Evolutionary conservation across 202 grass and related monocot genomes (phyloP), one percentile per base, ranked within the genome.

Genomic region (Dendrocalamus latiflorus): DNA sequence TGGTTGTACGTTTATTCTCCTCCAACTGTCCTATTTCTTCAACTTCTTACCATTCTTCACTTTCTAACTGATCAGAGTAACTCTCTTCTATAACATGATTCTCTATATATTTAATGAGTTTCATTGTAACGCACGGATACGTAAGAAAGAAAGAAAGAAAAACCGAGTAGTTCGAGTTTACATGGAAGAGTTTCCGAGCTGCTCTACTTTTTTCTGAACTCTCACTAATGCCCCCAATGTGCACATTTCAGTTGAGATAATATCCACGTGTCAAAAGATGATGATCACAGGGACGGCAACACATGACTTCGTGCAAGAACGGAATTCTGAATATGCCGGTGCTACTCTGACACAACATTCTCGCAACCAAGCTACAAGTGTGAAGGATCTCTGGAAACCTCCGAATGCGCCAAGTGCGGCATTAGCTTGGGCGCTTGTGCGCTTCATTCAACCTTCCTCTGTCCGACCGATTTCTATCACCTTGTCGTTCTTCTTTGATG

Each of bases 401-500:
- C 15, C 41, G 61, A 47, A 66, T 41, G 30, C 26, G 49, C 12
- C 6, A 17, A 68, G 30, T 51, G 30, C 33, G 17, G n/a, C n/a
- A n/a, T n/a, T 15, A 49, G 26, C 39, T 53, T 58, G 65, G 11
- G 47, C 21, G 28, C 66, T 78, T 6, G 26, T 2, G 55, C 28
- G 26, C 39, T 50, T 81, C 9, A 20, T 67, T 67, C 58, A 50
- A 54, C 30, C 30, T 68, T 50, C 4, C 13, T 20, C 42, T 53
- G 30, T 21, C 42, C 75, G 33, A 34, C 78, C 74, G 26, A 83
- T 68, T 7, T 75, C 64, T 14, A 55, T 57, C 63, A 76, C 55
- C 22, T 82, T 79, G n/a, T 87, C 85, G 1, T 83, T 85, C 74
- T 88, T 94, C 73, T 87, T 92, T 0, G 68, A 90, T 49, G 87